Base-by-base conservation (phyloP, 768 basidiomycete species). In the Rossbeevera mucosa region DNA sequence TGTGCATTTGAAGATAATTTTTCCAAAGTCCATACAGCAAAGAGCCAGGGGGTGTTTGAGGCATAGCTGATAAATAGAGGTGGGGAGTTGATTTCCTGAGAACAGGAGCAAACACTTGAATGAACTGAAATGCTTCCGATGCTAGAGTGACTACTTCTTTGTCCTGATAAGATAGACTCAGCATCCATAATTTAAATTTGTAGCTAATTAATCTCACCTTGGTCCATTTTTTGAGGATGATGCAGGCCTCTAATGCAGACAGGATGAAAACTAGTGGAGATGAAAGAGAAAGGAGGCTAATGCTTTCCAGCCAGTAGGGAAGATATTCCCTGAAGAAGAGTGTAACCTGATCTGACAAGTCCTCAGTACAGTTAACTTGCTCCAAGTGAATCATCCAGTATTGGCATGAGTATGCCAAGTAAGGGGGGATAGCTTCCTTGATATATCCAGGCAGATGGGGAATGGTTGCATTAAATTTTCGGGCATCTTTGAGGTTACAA, bases 51-150 rank as follows among this genome's bases (percentile, higher is more conserved):
- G 44, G 44, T 7, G 51, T 51, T 26, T 51, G 51, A 3, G 33
- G 33, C 33, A 33, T 33, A n/a, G 33, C n/a, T 33, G 33, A 33
- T 33, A 33, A 4, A 9, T 33, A 33, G 8, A 33, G 8, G n/a
- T 33, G 33, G 33, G 33, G 33, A n/a, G 33, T 33, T 33, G 33
- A 33, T 33, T 33, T 33, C 16, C 33, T 9, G n/a, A 33, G 33
- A n/a, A 33, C 33, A n/a, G 33, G 33, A n/a, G 33, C 21, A 31
- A 54, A 54, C 1, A 42, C 54, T 30, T 51, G 40, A 12, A 55
- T 40, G 9, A 51, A 51, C 30, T 28, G 46, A 33, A 9, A 51
- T 22, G 46, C 33, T 20, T 51, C 50, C 24, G 33, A 55, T 51
- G 54, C 54, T 3, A 55, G 11, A 1, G 16, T 25, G 7, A 21